These are phyloP conservation scores for Nemania diffusa DNA, from an alignment of 2,329 filamentous ascomycete genomes.

Conservation along the genomic window DNA sequence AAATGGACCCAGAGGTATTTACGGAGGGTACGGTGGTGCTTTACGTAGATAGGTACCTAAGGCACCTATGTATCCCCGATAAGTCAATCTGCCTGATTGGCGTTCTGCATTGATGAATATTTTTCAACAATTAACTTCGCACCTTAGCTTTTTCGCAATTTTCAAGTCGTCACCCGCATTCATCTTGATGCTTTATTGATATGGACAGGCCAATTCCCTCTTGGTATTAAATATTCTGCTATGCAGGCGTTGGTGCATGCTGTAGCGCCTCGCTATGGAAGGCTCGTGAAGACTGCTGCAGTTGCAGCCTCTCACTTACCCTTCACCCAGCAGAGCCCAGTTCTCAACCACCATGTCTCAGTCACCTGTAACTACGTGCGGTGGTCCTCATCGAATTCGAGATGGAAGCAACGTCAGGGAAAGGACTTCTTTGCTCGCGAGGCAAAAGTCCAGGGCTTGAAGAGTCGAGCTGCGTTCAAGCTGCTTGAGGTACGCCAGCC, in stretches of 20 bases:
- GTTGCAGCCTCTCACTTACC: conserved; percentile 23
- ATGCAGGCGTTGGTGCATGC: conserved; percentile 44
- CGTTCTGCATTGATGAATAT: conserved; percentile 11
- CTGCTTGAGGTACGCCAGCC: conserved; percentile 74
- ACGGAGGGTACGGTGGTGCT: no score
- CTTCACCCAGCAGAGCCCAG: not conserved
- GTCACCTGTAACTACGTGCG: conserved; percentile 29
- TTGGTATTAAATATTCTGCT: conserved; percentile 30
- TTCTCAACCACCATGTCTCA: not conserved
- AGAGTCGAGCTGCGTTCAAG: conserved; percentile 94
- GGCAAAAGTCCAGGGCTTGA: conserved; percentile 82
- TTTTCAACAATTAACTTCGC: not conserved
- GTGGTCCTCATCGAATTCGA: conserved; percentile 69
- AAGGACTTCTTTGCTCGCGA: conserved; percentile 77
- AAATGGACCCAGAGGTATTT: no score
- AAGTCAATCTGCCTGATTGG: not conserved
- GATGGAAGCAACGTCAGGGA: conserved; percentile 85
- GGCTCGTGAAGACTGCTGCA: conserved; percentile 37
- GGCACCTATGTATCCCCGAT: not conserved
- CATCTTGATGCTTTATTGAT: conserved; percentile 16
- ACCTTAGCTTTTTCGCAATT: conserved; percentile 6
- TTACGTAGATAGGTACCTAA: not conserved
- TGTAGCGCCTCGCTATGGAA: conserved; percentile 43
- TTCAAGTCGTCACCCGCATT: conserved; percentile 1
- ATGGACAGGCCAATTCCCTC: conserved; percentile 39